Base-by-base conservation (phyloP, 352 stramenopile genomes). In the Phytophthora podocarpi region DNA sequence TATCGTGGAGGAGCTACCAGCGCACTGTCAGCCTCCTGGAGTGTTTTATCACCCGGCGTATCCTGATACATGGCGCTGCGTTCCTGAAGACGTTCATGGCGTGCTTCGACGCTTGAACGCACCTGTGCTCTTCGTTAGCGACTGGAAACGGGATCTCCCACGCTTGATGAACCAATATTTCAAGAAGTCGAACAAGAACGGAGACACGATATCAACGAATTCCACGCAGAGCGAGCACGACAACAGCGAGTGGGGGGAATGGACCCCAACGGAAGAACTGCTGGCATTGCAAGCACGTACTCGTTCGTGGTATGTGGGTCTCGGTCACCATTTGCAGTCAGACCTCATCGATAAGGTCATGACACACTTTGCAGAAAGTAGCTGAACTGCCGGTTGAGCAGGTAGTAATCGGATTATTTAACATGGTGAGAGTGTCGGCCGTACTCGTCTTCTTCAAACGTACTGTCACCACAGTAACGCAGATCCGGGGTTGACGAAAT, bases 11-110 rank as follows among this genome's bases (percentile, higher is more conserved):
- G 78, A 88, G 35, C 53, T 85, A n/a, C 64, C 71, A 1, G 26
- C 49, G 12, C 64, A 60, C 7, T 67, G 68, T 16, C 73, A 71
- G 16, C 56, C 63, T 13, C 78, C 78, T 3, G 78, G 78, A 27
- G 62, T 70, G 21, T 88, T 88, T 51, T 80, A 71, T 43, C 79
- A 89, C 41, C 79, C 79, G 13, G 79, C 79, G 30, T 89, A 89
- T 34, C 79, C 79, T 16, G 70, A 63, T 39, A 79, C 68, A 3
- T 89, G 79, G 79, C 78, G 77, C 5, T 89, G 79, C 32, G 61
- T 76, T 13, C 72, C 69, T 15, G 70, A 85, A 56, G 79, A 89
- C 35, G 63, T 89, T 8, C 79, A 89, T 28, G 62, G 72, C 0
- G 69, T 89, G 16, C 64, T 89, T 35, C 78, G 70, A 18, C 59